Evolutionary conservation across 2,329 filamentous ascomycete species (phyloP).

Genomic region (Pyrenochaeta sp.): DNA sequence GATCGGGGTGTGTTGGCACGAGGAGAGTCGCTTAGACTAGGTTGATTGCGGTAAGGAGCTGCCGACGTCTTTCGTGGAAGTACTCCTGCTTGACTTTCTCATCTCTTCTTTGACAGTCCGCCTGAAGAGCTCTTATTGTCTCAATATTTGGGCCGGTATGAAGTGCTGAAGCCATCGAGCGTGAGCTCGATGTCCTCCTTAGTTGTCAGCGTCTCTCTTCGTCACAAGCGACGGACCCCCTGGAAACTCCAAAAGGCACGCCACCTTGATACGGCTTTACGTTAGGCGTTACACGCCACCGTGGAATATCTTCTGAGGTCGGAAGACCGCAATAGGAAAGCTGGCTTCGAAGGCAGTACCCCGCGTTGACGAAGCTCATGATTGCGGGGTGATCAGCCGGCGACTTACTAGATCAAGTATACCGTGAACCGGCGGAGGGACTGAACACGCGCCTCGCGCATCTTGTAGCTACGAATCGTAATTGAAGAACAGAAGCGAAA

Average conservation of each 20-base stretch:
- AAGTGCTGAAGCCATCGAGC: neutral
- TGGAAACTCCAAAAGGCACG: too few species aligned
- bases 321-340: neutral
- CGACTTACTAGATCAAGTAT: slow-evolving; percentile 32
- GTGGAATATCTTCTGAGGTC: neutral
- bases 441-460: slow-evolving; percentile 14
- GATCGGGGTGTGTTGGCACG: neutral
- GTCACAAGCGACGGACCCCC: neutral
- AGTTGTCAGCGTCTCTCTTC: neutral
- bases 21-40: slow-evolving; percentile 13
- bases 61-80: slow-evolving; percentile 9
- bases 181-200: neutral
- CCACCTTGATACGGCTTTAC: too few species aligned
- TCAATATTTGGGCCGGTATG: neutral
- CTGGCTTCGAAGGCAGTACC: slow-evolving; percentile 14
- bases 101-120: neutral
- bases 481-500: slow-evolving; percentile 10
- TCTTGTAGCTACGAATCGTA: slow-evolving; percentile 2
- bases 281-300: neutral
- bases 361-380: slow-evolving; percentile 15
- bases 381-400: slow-evolving; percentile 32
- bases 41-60: slow-evolving; percentile 5
- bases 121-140: neutral
- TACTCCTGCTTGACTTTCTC: neutral
- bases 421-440: slow-evolving; percentile 14